Evolutionary conservation across 352 stramenopile species (phyloP), one percentile per base, ranked within the genome.

Genomic region (Phytopythium kandeliae): DNA sequence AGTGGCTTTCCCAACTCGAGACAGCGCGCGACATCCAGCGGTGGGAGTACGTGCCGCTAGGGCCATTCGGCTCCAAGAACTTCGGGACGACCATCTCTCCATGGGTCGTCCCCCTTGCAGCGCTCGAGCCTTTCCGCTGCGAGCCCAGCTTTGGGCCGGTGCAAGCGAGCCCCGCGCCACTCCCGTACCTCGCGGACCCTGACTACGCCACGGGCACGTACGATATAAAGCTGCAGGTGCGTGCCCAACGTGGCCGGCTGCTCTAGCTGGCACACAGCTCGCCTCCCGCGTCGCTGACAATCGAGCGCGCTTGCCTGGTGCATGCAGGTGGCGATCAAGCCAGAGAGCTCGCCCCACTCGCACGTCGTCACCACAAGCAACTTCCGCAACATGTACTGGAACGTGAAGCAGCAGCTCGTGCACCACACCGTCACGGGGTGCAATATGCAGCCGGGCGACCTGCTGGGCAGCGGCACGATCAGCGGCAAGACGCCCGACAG

Each of bases 371-470:
- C 82, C 42, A 81, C 74, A 41, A 98, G 89, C 65, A 98, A 98
- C 84, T 95, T 98, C 55, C 80, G 71, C 49, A 88, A 98, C 77
- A 86, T 98, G 74, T 98, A 98, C 74, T 99, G 96, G 96, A 98
- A 96, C 62, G 96, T 96, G 56, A 95, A 97, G 67, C 96, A 98
- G 73, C 89, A 97, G 70, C 72, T 99, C 51, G 92, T 96, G 43
- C 96, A 99, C 72, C 96, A 99, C 78, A 96, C 92, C 17, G 85
- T 98, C 25, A 98, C 94, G 31, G 96, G 96, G n/a, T 98, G 94
- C 77, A 92, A 96, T 55, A 98, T 99, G 89, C 82, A 90, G 51
- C 75, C 94, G 22, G 96, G 96, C 21, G 96, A 99, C 63, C 66
- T 98, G 46, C 65, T 98, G 19, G 96, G 78, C 36, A 97, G 81